These are phyloP conservation scores for Hemisphaericaspora subhashii DNA, from an alignment of 1,139 yeast species.

Conservation along the genomic window DNA sequence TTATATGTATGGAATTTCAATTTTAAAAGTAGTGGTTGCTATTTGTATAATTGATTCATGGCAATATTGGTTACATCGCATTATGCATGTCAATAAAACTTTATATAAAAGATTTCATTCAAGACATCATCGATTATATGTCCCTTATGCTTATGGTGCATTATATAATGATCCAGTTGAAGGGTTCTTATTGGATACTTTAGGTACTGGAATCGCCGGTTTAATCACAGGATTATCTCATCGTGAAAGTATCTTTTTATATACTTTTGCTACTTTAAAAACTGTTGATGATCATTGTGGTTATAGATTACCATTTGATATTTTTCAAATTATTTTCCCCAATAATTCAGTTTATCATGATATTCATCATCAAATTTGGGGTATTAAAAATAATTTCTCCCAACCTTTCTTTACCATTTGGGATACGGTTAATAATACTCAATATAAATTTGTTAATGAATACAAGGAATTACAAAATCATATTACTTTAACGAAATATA, in stretches of 20 bases:
- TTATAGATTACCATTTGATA: constrained; percentile 85
- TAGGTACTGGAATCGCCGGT: constrained; percentile 86
- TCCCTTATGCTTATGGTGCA: constrained; percentile 97
- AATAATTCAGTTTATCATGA: constrained; percentile 95
- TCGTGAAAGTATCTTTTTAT: constrained; percentile 73
- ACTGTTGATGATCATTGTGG: constrained; percentile 99
- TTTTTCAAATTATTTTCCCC: constrained; percentile 86
- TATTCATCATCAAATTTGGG: constrained; percentile 95
- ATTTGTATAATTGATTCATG: constrained; percentile 83
- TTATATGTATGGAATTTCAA: constrained; percentile 63
- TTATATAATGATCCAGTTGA: constrained; percentile 91
- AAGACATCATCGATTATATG: constrained; percentile 89
- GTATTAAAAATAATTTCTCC: constrained; percentile 89
- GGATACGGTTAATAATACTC: constrained; percentile 75
- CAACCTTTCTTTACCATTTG: constrained; percentile 96
- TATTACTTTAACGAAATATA: constrained; percentile 62
- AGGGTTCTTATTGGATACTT: constrained; percentile 87
- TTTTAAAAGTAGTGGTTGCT: constrained; percentile 56
- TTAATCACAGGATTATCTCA: constrained; percentile 63
- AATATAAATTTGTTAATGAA: constrained; percentile 64
- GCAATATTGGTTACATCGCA: constrained; percentile 89
- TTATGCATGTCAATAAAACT: constrained; percentile 80
- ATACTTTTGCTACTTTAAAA: constrained; percentile 86
- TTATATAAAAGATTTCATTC: constrained; percentile 85
- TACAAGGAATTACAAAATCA: constrained; percentile 57